Base-by-base conservation (phyloP, 2,329 filamentous ascomycete genomes). In the Fulvia fulva region DNA sequence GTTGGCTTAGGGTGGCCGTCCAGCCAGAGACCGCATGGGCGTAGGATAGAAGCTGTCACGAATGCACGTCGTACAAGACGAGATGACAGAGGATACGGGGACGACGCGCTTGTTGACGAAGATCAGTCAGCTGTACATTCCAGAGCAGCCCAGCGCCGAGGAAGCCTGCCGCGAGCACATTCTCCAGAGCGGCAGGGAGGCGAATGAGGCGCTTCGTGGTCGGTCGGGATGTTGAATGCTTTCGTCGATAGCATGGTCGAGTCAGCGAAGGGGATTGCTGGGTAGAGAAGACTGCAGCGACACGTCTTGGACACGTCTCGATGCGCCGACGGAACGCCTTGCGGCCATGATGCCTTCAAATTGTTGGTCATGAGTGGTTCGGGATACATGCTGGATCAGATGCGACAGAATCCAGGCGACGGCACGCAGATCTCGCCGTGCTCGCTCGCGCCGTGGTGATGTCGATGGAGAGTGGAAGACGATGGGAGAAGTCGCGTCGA, bases 71-170 rank as follows among this genome's bases (percentile, higher is more conserved):
- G 37, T 41, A 41, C 37, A 41, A 19, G 16, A 4, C 37, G 37
- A 41, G 16, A 19, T 16, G 14, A 41, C 37, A 50, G 28, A 41
- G 23, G 44, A 37, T 19, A 46, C 53, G 46, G 26, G 50, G 45
- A 26, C 37, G 43, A 62, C 58, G 62, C 53, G 60, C n/a, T 63
- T 67, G 63, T 65, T 65, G 60, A 62, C 59, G 53, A 28, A 49
- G 55, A 50, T 30, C 45, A 63, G 59, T 46, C 59, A 60, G 53
- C 30, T 61, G 21, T 57, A 47, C 65, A 67, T 65, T 67, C 63
- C 65, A 63, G 26, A 30, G 25, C 21, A 32, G 46, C 55, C 57
- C 49, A 26, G 41, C 28, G 41, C 28, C 26, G 50, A 26, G 58
- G 56, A 52, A 43, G 22, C 30, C 32, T 21, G 46, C 22, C 45